Evolutionary conservation across 1,284 basidiomycete species (phyloP).

Genomic region (Apiotrichum gamsii): DNA sequence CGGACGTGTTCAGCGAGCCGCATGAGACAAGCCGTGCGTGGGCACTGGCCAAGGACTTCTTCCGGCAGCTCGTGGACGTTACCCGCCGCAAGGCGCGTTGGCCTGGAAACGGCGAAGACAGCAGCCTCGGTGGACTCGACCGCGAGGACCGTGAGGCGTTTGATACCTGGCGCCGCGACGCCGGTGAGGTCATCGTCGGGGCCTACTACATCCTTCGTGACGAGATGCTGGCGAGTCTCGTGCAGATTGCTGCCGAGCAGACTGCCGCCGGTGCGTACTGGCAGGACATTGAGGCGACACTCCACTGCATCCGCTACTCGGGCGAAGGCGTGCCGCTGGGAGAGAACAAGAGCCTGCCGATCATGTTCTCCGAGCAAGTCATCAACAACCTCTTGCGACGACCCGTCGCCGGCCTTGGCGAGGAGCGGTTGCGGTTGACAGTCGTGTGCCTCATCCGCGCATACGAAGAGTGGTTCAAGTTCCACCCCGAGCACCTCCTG

Average conservation of each 20-base stretch:
- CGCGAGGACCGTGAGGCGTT: slow-evolving; percentile 51
- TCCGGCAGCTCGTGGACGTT: slow-evolving; percentile 65
- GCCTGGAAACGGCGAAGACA: slow-evolving; percentile 50
- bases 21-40: slow-evolving; percentile 48
- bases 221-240: slow-evolving; percentile 67
- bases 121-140: slow-evolving; percentile 53
- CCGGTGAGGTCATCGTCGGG: slow-evolving; percentile 83
- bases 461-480: slow-evolving; percentile 77
- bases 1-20: slow-evolving; percentile 53
- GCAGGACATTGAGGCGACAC: slow-evolving; percentile 69
- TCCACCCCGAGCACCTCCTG: slow-evolving; percentile 50
- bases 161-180: slow-evolving; percentile 66
- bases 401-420: slow-evolving; percentile 46
- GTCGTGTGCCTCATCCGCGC: slow-evolving; percentile 63
- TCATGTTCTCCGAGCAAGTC: slow-evolving; percentile 64
- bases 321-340: slow-evolving; percentile 79
- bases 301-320: slow-evolving; percentile 75
- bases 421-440: slow-evolving; percentile 64
- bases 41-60: slow-evolving; percentile 65
- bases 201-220: slow-evolving; percentile 82
- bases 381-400: slow-evolving; percentile 49
- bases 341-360: slow-evolving; percentile 57
- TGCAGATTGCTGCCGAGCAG: slow-evolving; percentile 57
- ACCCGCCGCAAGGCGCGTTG: slow-evolving; percentile 68
- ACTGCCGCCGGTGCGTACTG: slow-evolving; percentile 23